These are phyloP conservation scores for Hamamelis virginiana DNA, from an alignment of 164 flowering plant genomes.

Conservation along the genomic window DNA sequence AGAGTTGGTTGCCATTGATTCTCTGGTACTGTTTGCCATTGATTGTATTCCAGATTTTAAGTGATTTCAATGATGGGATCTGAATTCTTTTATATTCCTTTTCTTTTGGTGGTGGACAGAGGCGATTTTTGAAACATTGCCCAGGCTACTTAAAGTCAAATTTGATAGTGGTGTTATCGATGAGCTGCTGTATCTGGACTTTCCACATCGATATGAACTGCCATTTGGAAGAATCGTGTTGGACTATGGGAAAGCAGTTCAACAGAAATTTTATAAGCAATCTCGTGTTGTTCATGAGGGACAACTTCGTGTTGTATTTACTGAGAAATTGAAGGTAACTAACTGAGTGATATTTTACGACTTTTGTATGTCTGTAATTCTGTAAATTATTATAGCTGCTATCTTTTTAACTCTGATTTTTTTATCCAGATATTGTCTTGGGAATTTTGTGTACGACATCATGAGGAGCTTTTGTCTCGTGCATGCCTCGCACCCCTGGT, in stretches of 20 bases:
- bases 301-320: slow-evolving; percentile 2
- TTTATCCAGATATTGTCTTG: neutral
- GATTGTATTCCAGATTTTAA: too few species aligned
- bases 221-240: neutral
- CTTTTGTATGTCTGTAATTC: too few species aligned
- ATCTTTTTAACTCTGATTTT: too few species aligned
- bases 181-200: slow-evolving; percentile 3
- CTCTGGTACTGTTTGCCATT: too few species aligned
- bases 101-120: too few species aligned
- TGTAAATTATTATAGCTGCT: too few species aligned
- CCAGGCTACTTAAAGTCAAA: slow-evolving; percentile 1
- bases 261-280: neutral
- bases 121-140: neutral
- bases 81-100: too few species aligned
- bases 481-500: too few species aligned
- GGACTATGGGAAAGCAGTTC: slow-evolving; percentile 3
- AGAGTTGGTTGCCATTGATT: too few species aligned
- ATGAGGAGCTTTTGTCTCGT: neutral
- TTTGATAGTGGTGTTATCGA: slow-evolving; percentile 2
- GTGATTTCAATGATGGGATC: too few species aligned
- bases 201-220: neutral
- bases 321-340: too few species aligned
- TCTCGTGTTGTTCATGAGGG: slow-evolving; percentile 2
- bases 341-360: neutral
- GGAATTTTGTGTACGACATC: neutral